Base-by-base conservation (phyloP, 345 rosid genomes). In the Clarkia xantiana region DNA sequence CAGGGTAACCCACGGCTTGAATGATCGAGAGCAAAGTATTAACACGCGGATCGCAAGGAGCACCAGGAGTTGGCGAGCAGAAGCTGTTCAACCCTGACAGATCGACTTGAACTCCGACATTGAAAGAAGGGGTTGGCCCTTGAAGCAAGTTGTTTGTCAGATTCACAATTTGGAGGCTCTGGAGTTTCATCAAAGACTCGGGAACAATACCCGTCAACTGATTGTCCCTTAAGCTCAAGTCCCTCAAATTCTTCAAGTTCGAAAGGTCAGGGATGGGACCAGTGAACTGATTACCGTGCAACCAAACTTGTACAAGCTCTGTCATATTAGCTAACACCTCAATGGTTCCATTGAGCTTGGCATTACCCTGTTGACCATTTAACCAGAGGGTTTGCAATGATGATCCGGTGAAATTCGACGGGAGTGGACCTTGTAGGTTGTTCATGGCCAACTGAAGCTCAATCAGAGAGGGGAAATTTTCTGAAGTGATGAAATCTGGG, bases 251-350 rank as follows among this genome's bases (percentile, higher is more conserved):
- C 40, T 19, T 43, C 34, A 78, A 54, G 19, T 53, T 60, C 1
- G 78, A 60, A 34, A 84, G 67, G 43, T 81, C 94, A 15, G 89
- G 96, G 20, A 91, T 55, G 0, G 94, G 78, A 48, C 94, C 96
- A 6, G 83, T 56, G 58, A 91, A 86, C 2, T 39, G 22, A 64
- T 81, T 86, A 12, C 48, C 62, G 15, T 83, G 77, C 19, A 86
- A 64, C 80, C 74, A 71, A 40, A 83, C 70, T 66, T 83, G 69
- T 10, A 55, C 64, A 18, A 90, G 70, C 8, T 63, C 55, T 48
- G 83, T 69, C 86, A 81, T 81, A 20, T 60, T 79, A 14, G 46
- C 49, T 47, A 91, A 60, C 0, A 78, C 53, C 10, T 65, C 64
- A 34, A 91, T 58, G 3, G 87, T 61, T 4, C 93, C 87, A 40